These are phyloP conservation scores for Coprinopsis strossmayeri DNA, from an alignment of 768 basidiomycete species.

Conservation along the genomic window DNA sequence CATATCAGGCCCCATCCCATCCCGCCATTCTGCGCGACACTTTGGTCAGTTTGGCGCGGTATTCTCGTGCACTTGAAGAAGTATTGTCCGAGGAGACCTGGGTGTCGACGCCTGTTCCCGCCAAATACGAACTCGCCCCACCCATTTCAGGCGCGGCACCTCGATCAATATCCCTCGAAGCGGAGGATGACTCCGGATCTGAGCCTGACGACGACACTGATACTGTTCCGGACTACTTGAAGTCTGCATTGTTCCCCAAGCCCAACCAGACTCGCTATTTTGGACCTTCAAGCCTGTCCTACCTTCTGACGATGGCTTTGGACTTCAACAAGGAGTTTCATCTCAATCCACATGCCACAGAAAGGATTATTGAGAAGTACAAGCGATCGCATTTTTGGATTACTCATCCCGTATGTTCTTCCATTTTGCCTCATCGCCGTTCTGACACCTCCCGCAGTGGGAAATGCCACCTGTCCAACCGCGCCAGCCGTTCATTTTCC, in stretches of 20 bases:
- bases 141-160: slow-evolving; percentile 14
- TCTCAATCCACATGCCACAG: neutral
- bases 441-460: slow-evolving; percentile 19
- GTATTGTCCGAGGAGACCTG: neutral
- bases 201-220: neutral
- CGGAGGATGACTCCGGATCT: slow-evolving; percentile 23
- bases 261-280: slow-evolving; percentile 1
- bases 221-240: neutral
- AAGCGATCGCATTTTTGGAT: slow-evolving; percentile 10
- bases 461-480: slow-evolving; percentile 14
- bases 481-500: slow-evolving; percentile 25
- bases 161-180: slow-evolving; percentile 16
- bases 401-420: slow-evolving; percentile 4
- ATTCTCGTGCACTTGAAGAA: slow-evolving; percentile 8
- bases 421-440: neutral
- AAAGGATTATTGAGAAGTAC: neutral
- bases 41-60: slow-evolving; percentile 9
- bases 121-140: slow-evolving; percentile 3
- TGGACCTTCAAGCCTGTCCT: slow-evolving; percentile 7
- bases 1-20: slow-evolving; percentile 10
- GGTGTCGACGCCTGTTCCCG: neutral
- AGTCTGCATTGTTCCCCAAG: slow-evolving; percentile 3
- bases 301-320: slow-evolving; percentile 5
- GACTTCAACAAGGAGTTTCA: slow-evolving; percentile 2
- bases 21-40: slow-evolving; percentile 10